Base-by-base conservation (phyloP, 768 basidiomycete genomes). In the Paxillus ammoniavirescens region DNA sequence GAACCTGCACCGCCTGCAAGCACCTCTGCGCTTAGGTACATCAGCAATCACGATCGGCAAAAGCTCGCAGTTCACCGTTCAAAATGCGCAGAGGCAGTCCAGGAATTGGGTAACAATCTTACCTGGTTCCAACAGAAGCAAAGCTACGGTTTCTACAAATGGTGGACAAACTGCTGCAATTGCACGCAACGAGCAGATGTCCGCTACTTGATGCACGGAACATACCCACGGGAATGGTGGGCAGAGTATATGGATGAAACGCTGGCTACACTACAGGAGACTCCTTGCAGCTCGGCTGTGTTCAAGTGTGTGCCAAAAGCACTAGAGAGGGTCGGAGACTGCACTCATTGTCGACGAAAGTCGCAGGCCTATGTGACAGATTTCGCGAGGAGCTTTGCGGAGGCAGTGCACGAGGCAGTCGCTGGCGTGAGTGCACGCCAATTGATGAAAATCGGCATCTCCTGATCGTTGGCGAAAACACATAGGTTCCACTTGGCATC, bases 221-320 rank as follows among this genome's bases (percentile, higher is more conserved):
- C 56, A 7, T 67, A 69, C 35, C 62, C 67, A n/a, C 57, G 67
- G 49, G 60, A 55, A 35, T 68, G 69, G 69, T 71, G 60, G 69
- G 66, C 47, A 6, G 67, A 64, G 42, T 69, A 69, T 50, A 65
- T 68, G 67, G 66, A 68, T 1, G 59, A 61, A 49, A 65, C 63
- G 9, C 31, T 60, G 28, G 50, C 35, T 9, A 47, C 43, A 40
- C 33, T 71, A 17, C 52, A 58, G 44, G 59, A 64, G 41, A 66
- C 59, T 6, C 66, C 68, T 12, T 67, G 68, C 41, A 47, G 54
- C 23, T 18, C 46, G 21, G 61, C 54, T 12, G 64, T 65, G 15
- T 42, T 52, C 23, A 47, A 56, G 52, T 53, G 52, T 14, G 47
- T 58, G 26, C 42, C 42, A 15, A 61, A 58, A 30, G 67, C 65